Percentiles rank a stretch among this genome's conserved stretches.
Conservation (phyloP, 176 grass and related monocot species). For the Rhynchospora pubera region DNA sequence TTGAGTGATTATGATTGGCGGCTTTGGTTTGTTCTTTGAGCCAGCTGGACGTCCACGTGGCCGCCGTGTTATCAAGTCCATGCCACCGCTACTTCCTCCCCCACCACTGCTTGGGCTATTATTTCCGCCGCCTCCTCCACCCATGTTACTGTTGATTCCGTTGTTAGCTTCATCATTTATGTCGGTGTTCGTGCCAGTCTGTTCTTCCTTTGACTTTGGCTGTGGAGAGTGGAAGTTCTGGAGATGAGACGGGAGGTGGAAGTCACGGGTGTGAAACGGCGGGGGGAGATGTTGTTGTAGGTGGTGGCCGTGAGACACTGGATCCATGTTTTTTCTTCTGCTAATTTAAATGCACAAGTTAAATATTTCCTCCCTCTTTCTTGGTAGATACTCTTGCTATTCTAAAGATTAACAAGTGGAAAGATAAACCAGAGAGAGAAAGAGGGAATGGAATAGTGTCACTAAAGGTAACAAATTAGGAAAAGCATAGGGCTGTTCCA, state of each 20-base stretch:
- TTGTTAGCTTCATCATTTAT: slow-evolving; percentile 42
- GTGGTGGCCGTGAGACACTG: slow-evolving; percentile 31
- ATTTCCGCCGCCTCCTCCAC: slow-evolving; percentile 29
- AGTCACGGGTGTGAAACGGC: slow-evolving; percentile 77
- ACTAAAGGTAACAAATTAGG: slow-evolving; percentile 31
- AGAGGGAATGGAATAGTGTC: slow-evolving; percentile 51
- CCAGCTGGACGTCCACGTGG: slow-evolving; percentile 58
- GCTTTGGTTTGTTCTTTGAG: slow-evolving; percentile 81
- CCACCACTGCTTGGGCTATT: slow-evolving; percentile 25
- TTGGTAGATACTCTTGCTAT: slow-evolving; percentile 24
- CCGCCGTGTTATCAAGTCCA: slow-evolving; percentile 30
- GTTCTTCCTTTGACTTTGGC: slow-evolving; percentile 62
- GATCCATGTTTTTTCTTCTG: slow-evolving; percentile 52
- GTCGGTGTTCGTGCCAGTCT: slow-evolving; percentile 30
- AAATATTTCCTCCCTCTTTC: slow-evolving; percentile 28
- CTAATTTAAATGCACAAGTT: neutral
- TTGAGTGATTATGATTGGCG: slow-evolving; percentile 72
- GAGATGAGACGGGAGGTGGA: slow-evolving; percentile 63
- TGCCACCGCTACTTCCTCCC: slow-evolving; percentile 35
- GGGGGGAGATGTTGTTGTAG: slow-evolving; percentile 80
- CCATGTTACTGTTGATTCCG: slow-evolving; percentile 34
- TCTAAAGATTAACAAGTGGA: slow-evolving; percentile 35
- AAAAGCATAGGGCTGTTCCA: neutral
- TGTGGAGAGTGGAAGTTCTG: slow-evolving; percentile 31
- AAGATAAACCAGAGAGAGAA: slow-evolving; percentile 20